Evolutionary conservation across 83 land plant species (phyloP), one percentile per base, ranked within the genome.

Genomic region (Picea abies): DNA sequence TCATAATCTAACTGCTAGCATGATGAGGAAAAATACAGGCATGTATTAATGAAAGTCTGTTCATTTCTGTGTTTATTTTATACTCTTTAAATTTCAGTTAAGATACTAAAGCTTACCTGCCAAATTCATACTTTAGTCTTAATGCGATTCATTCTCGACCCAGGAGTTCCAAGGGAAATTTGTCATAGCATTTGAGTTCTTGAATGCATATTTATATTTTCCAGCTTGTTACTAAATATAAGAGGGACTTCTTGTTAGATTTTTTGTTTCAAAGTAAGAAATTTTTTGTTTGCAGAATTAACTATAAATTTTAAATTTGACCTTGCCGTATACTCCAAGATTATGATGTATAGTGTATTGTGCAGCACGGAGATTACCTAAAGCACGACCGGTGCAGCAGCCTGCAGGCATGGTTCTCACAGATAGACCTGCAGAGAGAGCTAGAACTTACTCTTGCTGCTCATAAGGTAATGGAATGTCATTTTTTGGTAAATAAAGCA

Each of bases 381-480:
- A 88, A 41, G 89, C 87, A 60, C 89, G 83, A 61, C 90, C 93
- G 44, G 84, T 84, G 63, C 93, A 83, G 63, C 87, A 86, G 68
- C 89, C 91, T 35, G 70, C 93, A 16, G 93, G 93, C 23, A 89
- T 91, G 90, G 87, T 91, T 68, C 85, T 91, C 16, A 71, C 82
- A 65, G 91, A 91, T 23, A 82, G 89, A 82, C 87, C 89, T 68
- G 82, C 86, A 10, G 86, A 87, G 62, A 64, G 81, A 41, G 5
- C 84, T 7, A 82, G 58, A 71, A 78, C 79, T 65, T 58, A 85
- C 41, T 41, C 86, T 22, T 90, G 92, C 84, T 81, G 90, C 82
- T 83, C 91, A 52, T 90, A 82, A 84, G 85, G 62, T 78, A 60
- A 58, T 49, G 7, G 12, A 32, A 78, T 78, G 63, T 12, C 3